Evolutionary conservation across 1,139 yeast genomes (phyloP).

Genomic region (Candida tunisiensis): DNA sequence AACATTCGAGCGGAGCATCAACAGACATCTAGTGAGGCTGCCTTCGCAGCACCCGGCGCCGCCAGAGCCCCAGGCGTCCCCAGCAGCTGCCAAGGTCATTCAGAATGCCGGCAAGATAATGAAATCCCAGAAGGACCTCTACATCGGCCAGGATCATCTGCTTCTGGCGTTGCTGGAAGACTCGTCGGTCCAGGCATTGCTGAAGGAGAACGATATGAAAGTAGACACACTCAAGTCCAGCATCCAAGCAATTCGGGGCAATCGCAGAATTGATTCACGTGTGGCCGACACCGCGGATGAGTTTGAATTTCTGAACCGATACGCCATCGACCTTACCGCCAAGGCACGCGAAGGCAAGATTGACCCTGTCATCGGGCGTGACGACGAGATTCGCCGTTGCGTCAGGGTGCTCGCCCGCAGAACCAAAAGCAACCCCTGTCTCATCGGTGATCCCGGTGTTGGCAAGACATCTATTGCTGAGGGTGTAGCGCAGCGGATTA

Average conservation of each 20-base stretch:
- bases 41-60: constrained; percentile 90
- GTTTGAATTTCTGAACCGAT: constrained; percentile 83
- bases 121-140: constrained; percentile 78
- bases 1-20: constrained; percentile 60
- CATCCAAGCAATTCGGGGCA: constrained; percentile 76
- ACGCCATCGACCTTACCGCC: constrained; percentile 76
- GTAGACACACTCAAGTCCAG: constrained; percentile 62
- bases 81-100: constrained; percentile 53
- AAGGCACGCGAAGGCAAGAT: constrained; percentile 80
- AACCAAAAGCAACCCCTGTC: constrained; percentile 86
- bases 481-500: constrained; percentile 86
- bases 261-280: constrained; percentile 81
- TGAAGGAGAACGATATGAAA: constrained; percentile 58
- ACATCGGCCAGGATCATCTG: constrained; percentile 88
- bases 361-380: constrained; percentile 95
- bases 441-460: constrained; percentile 93
- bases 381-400: constrained; percentile 85
- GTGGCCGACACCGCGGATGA: constrained; percentile 82
- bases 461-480: constrained; percentile 97
- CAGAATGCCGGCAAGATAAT: constrained; percentile 58
- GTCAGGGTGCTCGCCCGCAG: constrained; percentile 83
- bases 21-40: constrained; percentile 61
- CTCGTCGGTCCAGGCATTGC: constrained; percentile 45
- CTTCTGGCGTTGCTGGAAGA: constrained; percentile 77
- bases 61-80: constrained; percentile 49